A percentile compares a stretch with the other conserved stretches of the same genome.
Evolutionary conservation across 75 land plant species (phyloP).

Genomic region (Pinus albicaulis): DNA sequence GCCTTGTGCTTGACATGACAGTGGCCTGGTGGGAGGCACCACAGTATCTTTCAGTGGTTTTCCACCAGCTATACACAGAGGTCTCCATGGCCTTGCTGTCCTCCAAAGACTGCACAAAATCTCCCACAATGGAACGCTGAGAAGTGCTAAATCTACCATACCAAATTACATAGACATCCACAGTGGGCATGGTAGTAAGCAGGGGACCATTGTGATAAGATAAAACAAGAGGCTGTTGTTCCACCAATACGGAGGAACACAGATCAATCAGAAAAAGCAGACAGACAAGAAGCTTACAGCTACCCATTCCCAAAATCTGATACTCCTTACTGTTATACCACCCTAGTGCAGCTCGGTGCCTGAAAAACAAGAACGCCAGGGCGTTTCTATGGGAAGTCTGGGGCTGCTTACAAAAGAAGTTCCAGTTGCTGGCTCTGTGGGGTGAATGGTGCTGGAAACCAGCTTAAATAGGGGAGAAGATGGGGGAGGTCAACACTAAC

Average conservation of each 20-base stretch:
- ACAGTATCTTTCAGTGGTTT: conserved; percentile 8
- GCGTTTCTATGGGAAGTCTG: too few species aligned
- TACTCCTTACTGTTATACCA: background rate
- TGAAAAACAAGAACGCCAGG: too few species aligned
- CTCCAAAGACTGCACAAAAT: conserved; percentile 58
- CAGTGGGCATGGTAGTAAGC: conserved; percentile 24
- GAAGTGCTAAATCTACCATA: conserved; percentile 59
- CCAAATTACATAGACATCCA: conserved; percentile 58
- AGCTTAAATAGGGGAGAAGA: too few species aligned
- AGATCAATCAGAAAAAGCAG: background rate
- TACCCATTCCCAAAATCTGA: background rate
- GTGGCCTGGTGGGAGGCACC: background rate
- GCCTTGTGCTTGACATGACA: background rate
- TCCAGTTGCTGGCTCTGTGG: too few species aligned
- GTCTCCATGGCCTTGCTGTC: background rate
- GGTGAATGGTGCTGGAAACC: too few species aligned
- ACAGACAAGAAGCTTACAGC: background rate
- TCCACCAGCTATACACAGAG: conserved; percentile 22
- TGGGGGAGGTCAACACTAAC: too few species aligned
- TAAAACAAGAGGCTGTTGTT: conserved; percentile 20
- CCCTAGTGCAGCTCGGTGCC: too few species aligned
- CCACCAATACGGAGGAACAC: conserved; percentile 15
- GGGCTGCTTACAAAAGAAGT: too few species aligned
- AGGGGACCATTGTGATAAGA: conserved; percentile 68
- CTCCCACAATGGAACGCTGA: conserved; percentile 50